Conservation (phyloP, 768 basidiomycete genomes). For the Suillus variegatus region DNA sequence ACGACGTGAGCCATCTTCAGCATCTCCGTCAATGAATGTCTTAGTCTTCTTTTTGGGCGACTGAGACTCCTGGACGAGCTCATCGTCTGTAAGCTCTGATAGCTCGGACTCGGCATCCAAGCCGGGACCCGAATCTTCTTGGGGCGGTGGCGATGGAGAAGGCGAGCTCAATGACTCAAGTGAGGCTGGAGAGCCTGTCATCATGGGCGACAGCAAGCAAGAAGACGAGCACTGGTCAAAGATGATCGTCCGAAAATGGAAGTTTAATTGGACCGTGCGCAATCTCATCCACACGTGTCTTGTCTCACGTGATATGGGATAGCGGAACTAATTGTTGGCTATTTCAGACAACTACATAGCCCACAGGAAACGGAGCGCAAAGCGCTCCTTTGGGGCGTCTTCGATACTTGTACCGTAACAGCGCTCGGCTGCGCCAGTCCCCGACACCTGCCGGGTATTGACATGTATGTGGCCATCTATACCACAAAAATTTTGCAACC, state of each 20-base stretch:
- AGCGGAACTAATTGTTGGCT: background rate
- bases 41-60: conserved; percentile 16
- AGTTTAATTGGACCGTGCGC: conserved; percentile 8
- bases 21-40: conserved; percentile 3
- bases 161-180: conserved; percentile 70
- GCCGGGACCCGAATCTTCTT: conserved; percentile 36
- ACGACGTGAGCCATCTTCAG: conserved; percentile 12
- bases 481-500: too few relatives aligned
- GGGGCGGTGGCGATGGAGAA: conserved; percentile 37
- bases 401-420: too few relatives aligned
- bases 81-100: conserved; percentile 83
- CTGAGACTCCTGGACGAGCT: conserved; percentile 53
- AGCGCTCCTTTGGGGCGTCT: too few relatives aligned
- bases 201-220: conserved; percentile 28
- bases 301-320: background rate
- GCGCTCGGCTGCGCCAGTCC: too few relatives aligned
- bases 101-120: conserved; percentile 75
- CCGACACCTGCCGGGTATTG: too few relatives aligned
- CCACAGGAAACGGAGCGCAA: too few relatives aligned
- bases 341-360: background rate
- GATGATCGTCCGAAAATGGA: conserved; percentile 8
- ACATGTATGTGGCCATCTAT: too few relatives aligned
- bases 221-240: conserved; percentile 6
- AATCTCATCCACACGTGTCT: conserved; percentile 7
- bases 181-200: conserved; percentile 63